Evolutionary conservation across 225 moss, liverwort and hornwort genomes (phyloP), one percentile per base, ranked within the genome.

Genomic region (Straminergon stramineum): DNA sequence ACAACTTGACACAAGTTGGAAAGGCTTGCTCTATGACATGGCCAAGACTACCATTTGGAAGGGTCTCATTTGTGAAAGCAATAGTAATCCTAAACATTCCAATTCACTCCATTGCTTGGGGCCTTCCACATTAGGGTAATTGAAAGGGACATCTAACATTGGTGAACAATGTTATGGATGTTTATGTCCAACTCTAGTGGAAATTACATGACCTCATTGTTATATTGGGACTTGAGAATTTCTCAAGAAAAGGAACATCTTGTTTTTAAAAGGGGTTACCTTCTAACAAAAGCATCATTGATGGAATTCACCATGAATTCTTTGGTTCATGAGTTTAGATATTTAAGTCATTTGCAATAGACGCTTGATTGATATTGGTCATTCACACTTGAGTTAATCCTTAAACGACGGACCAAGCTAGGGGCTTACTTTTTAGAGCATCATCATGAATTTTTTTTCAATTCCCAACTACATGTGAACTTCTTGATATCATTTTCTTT

Each of bases 391-490:
- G 7, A 13, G 7, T 39, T 39, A 39, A 39, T 5, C 14, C 0
- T 23, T 39, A 23, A 41, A 73, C 0, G 17, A 4, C 2, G 45
- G 0, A 45, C 48, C 1, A 48, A 48, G 10, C 9, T 3, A 45
- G 1, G 5, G n/a, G 4, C 3, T 28, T 74, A 2, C 2, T 45
- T 28, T 28, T 10, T 0, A 28, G 0, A 48, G 3, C 26, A 18
- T 48, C 28, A 30, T 75, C 0, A 4, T 48, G 2, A 28, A 75
- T 1, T 0, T 0, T 43, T 74, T 30, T 48, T 0, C 1, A 48
- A 6, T 31, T 31, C 7, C 48, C 48, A 75, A 48, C 7, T 31
- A 18, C 11, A 9, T 11, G 11, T 7, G 4, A 51, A 13, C 4
- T 48, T 31, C 8, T 75, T 32, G 15, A 14, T 39, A 41, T 71